phyloP scores from a whole-genome alignment of 371 early-diverging fungal genomes.

The Mucor racemosus region DNA sequence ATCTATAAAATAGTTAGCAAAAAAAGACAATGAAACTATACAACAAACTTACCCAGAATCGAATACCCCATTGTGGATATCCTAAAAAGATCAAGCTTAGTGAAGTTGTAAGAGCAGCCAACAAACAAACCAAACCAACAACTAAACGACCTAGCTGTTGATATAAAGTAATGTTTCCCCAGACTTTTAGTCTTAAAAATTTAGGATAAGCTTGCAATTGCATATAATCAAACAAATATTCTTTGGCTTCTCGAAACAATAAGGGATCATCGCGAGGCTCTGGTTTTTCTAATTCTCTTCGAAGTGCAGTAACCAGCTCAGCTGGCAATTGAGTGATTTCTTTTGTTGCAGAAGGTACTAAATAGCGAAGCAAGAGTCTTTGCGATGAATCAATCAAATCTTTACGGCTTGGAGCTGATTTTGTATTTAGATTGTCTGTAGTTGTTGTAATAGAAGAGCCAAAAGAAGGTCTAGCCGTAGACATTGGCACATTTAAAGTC shows the following conservation, averaged over 20 bases:
- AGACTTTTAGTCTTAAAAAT: slow-evolving; percentile 62
- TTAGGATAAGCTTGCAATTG: slow-evolving; percentile 61
- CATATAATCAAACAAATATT: slow-evolving; percentile 64
- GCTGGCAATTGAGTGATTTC: slow-evolving; percentile 49
- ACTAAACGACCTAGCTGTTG: slow-evolving; percentile 60
- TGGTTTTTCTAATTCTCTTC: slow-evolving; percentile 41
- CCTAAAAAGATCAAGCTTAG: slow-evolving; percentile 64
- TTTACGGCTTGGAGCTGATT: slow-evolving; percentile 49
- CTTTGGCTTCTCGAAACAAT: slow-evolving; percentile 63
- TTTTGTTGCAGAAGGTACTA: slow-evolving; percentile 61
- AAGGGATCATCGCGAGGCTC: slow-evolving; percentile 56
- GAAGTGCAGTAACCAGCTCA: slow-evolving; percentile 38
- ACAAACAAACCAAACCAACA: slow-evolving; percentile 56
- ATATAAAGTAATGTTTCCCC: slow-evolving; percentile 60
- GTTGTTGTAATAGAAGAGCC: background rate
- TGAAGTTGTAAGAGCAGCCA: slow-evolving; percentile 58
- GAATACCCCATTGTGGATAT: slow-evolving; percentile 51
- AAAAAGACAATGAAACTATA: background rate
- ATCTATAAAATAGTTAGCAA: slow-evolving; percentile 19
- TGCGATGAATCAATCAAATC: slow-evolving; percentile 65
- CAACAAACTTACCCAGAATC: slow-evolving; percentile 56
- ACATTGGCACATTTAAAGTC: background rate
- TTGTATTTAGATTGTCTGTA: background rate
- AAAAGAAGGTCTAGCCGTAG: slow-evolving; percentile 5
- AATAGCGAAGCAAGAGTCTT: slow-evolving; percentile 56